Percentiles rank a stretch among this genome's conserved stretches.
These are phyloP conservation scores for Amanita subjunquillea DNA, from an alignment of 768 basidiomycete genomes.

Conservation along the genomic window DNA sequence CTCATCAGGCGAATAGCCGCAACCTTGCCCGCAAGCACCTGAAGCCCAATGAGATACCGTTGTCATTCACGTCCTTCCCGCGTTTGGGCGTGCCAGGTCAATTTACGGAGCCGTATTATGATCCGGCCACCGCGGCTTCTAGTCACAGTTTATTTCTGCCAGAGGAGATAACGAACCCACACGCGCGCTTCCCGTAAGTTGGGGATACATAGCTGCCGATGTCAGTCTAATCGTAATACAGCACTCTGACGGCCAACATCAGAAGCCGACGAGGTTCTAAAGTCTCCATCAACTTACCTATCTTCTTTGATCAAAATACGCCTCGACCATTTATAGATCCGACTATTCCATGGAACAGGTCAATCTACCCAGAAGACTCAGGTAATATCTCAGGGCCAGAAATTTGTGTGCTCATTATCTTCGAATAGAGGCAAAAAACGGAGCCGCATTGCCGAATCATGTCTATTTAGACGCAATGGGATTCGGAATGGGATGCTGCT, in stretches of 20 bases:
- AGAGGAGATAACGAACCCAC: conserved; percentile 93
- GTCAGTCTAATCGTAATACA: conserved; percentile 20
- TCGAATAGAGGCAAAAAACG: conserved; percentile 70
- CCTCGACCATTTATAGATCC: conserved; percentile 87
- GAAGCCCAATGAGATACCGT: conserved; percentile 75
- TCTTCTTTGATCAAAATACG: conserved; percentile 83
- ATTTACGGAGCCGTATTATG: conserved; percentile 86
- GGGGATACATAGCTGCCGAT: conserved; percentile 6
- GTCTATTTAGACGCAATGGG: conserved; percentile 99
- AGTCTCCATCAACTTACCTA: conserved; percentile 89
- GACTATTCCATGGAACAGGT: conserved; percentile 81
- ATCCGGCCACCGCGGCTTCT: conserved; percentile 66
- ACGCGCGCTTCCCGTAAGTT: conserved; percentile 94
- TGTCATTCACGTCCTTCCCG: conserved; percentile 95
- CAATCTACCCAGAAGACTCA: conserved; percentile 74
- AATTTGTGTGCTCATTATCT: conserved; percentile 1
- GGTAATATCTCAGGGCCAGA: conserved; percentile 34
- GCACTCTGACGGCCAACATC: conserved; percentile 97
- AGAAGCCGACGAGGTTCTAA: conserved; percentile 83
- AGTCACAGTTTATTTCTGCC: conserved; percentile 93
- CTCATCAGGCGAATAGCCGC: conserved; percentile 39
- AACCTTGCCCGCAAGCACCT: conserved; percentile 76
- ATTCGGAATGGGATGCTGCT: conserved; percentile 99
- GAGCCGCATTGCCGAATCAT: conserved; percentile 82
- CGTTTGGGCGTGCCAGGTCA: conserved; percentile 79